Base-by-base conservation (phyloP, 176 grass and related monocot genomes). In the Phragmites australis region DNA sequence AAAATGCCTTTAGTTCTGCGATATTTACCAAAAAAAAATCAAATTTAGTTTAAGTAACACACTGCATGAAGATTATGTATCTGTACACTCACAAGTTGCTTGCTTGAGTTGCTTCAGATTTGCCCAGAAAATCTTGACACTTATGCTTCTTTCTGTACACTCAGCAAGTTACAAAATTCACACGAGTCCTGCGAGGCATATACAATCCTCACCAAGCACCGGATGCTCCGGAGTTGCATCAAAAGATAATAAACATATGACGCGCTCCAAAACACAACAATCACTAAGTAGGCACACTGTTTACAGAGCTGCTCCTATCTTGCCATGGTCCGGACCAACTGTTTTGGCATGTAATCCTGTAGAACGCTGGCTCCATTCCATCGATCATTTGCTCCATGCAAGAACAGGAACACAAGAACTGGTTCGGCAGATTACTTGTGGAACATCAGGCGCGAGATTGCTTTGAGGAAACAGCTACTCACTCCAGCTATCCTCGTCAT, bases 401-500 rank as follows among this genome's bases (percentile, higher is more conserved):
- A 84, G 52, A 81, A 68, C 27, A 53, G 8, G 55, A 69, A 44
- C 21, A 48, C 44, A 54, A 81, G 75, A 55, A 47, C 37, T 81
- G 58, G 56, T 57, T 57, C 40, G 8, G 40, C 4, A 52, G 54
- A 62, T 21, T 62, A 60, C 53, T 29, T 71, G 48, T 41, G 56
- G 31, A 67, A 13, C 40, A 75, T 56, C 57, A 77, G 50, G 23
- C 6, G 55, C 15, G 69, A 17, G 40, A 70, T 32, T 76, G 17
- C 82, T 85, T 67, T 25, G 60, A 51, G 70, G 52, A 81, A 84
- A 39, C 47, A 65, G 15, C 87, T 86, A 94, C 79, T 96, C 90
- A n/a, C 90, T 96, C 93, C 93, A 96, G 77, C 87, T 92, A 85
- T 90, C 93, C 52, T 86, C 90, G 43, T 92, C 87, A 31, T 91